Percentiles rank a stretch among this genome's conserved stretches.
These are phyloP conservation scores for Epichloe sp. DNA, from an alignment of 2,329 filamentous ascomycete species.

Conservation along the genomic window DNA sequence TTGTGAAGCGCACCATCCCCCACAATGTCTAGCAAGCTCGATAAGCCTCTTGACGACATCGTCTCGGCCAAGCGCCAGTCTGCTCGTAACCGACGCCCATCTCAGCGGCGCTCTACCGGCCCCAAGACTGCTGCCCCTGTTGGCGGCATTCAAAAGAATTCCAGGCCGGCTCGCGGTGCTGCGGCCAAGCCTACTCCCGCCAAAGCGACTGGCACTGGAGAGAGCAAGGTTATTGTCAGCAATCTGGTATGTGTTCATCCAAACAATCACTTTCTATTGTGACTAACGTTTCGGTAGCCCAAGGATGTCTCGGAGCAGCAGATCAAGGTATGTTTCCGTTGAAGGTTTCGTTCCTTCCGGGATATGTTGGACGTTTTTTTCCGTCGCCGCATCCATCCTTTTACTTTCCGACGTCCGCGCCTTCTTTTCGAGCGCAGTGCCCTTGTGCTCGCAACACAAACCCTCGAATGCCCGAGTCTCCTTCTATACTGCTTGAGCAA, in stretches of 20 bases:
- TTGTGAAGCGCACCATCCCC: constrained; percentile 9
- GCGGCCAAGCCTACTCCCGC: constrained; percentile 49
- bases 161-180: constrained; percentile 45
- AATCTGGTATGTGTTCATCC: constrained; percentile 61
- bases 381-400: constrained; percentile 24
- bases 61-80: constrained; percentile 60
- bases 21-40: constrained; percentile 87
- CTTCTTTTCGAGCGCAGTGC: constrained; percentile 5
- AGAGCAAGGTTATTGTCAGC: constrained; percentile 97
- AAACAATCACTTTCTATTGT: neutral
- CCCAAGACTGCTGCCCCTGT: constrained; percentile 54
- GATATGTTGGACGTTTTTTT: constrained; percentile 52
- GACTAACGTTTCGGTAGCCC: constrained; percentile 42
- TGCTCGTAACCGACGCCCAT: constrained; percentile 37
- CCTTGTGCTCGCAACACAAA: constrained; percentile 1
- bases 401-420: constrained; percentile 12
- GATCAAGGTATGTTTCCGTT: constrained; percentile 99
- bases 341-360: constrained; percentile 54
- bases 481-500: constrained; percentile 14
- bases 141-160: constrained; percentile 74
- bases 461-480: constrained; percentile 15
- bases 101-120: constrained; percentile 35
- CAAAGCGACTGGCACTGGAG: constrained; percentile 50
- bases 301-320: constrained; percentile 91
- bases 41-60: constrained; percentile 95